Evolutionary conservation across 2,329 filamentous ascomycete species (phyloP).

Genomic region (Bipolaris sorokiniana): DNA sequence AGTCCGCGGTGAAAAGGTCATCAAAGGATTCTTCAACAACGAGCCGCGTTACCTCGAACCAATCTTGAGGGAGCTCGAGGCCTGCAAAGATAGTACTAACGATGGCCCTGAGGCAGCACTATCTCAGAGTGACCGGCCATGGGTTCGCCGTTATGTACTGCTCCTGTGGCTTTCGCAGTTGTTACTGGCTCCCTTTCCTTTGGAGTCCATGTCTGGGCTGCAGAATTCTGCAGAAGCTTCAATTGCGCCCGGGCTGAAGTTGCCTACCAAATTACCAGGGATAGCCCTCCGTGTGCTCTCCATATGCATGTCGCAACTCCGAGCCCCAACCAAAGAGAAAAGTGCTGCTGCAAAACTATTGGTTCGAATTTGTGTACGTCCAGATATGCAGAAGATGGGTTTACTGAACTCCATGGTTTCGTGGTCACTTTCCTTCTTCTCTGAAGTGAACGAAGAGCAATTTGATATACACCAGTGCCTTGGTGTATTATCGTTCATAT

Average conservation of each 20-base stretch:
- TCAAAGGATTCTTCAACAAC: conserved; percentile 88
- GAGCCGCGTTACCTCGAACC: conserved; percentile 85
- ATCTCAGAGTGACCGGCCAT: conserved; percentile 51
- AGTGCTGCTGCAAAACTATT: conserved; percentile 85
- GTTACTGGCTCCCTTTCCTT: conserved; percentile 79
- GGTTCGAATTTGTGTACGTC: conserved; percentile 79
- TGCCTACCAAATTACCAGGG: conserved; percentile 68
- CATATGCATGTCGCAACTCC: conserved; percentile 73
- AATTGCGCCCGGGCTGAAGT: conserved; percentile 53
- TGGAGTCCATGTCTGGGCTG: conserved; percentile 76
- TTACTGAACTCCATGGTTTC: conserved; percentile 70
- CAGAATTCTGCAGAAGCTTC: conserved; percentile 42
- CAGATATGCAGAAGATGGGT: conserved; percentile 83
- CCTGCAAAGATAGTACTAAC: conserved; percentile 49
- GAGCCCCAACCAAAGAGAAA: conserved; percentile 81
- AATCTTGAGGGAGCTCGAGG: conserved; percentile 76
- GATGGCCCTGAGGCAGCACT: conserved; percentile 21
- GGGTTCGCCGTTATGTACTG: conserved; percentile 89
- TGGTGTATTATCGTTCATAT: conserved; percentile 79
- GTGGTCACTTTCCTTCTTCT: conserved; percentile 72
- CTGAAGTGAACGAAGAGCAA: conserved; percentile 50
- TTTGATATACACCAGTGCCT: conserved; percentile 75
- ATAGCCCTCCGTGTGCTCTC: conserved; percentile 74
- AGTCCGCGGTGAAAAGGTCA: conserved; percentile 89
- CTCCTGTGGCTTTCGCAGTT: conserved; percentile 74